Evolutionary conservation across 495 filamentous ascomycete genomes (phyloP).

Genomic region (Aspergillus olivimuriae): DNA sequence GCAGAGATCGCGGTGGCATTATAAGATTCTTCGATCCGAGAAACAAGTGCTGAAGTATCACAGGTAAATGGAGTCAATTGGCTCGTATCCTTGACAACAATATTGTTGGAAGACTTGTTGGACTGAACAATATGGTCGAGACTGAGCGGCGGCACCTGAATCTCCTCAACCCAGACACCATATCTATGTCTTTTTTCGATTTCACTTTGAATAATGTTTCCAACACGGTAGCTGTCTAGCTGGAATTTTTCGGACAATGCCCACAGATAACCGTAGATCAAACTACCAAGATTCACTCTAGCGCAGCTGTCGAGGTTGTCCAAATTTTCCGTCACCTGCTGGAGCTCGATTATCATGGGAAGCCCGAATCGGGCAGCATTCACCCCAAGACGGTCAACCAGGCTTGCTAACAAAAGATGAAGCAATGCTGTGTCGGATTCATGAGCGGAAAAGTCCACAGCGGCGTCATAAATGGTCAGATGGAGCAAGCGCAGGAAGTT

Average conservation of each 20-base stretch:
- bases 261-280: constrained; percentile 86
- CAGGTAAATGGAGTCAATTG: constrained; percentile 28
- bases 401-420: constrained; percentile 64
- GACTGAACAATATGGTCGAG: constrained; percentile 40
- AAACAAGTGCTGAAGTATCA: constrained; percentile 54
- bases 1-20: constrained; percentile 49
- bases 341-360: constrained; percentile 81
- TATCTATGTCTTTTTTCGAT: constrained; percentile 64
- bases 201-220: constrained; percentile 65
- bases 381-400: constrained; percentile 73
- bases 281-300: constrained; percentile 71
- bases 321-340: constrained; percentile 69
- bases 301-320: constrained; percentile 47
- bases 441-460: constrained; percentile 60
- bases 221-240: constrained; percentile 59
- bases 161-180: constrained; percentile 68
- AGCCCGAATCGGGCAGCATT: constrained; percentile 73
- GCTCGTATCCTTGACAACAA: constrained; percentile 5
- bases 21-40: constrained; percentile 65
- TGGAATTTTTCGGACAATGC: constrained; percentile 69
- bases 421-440: constrained; percentile 68
- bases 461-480: constrained; percentile 79
- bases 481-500: constrained; percentile 81
- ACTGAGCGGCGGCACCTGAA: constrained; percentile 46
- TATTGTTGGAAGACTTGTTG: constrained; percentile 12